Evolutionary conservation across 768 basidiomycete genomes (phyloP).

Genomic region (Mycena galopus): DNA sequence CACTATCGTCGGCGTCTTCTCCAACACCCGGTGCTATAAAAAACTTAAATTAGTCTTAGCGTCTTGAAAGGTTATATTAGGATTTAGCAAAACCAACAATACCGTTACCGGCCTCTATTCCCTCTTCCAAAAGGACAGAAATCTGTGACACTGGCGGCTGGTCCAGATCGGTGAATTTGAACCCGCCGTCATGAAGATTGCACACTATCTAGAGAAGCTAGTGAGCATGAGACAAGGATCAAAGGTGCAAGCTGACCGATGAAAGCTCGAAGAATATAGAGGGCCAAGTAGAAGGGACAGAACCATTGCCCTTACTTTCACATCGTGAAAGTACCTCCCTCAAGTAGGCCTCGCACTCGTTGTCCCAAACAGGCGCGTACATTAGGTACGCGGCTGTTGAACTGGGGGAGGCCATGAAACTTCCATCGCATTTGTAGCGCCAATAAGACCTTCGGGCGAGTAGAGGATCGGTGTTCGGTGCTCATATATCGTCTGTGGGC

Average conservation of each 20-base stretch:
- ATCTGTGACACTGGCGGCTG: not conserved
- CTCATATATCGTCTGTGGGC: not conserved
- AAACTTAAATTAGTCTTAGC: not conserved
- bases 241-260: not conserved
- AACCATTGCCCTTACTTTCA: not conserved
- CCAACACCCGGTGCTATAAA: not conserved
- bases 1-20: not conserved
- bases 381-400: not conserved
- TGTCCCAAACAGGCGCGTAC: constrained; percentile 1
- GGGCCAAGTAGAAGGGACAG: not conserved
- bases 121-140: not conserved
- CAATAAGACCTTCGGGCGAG: not conserved
- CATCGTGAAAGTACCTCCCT: not conserved
- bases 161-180: not conserved
- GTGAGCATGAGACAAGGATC: not conserved
- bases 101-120: not conserved
- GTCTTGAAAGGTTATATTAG: not conserved
- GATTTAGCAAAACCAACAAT: not conserved
- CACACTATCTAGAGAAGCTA: not conserved
- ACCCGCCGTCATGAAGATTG: not conserved
- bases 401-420: not conserved
- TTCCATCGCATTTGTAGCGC: not conserved
- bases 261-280: not conserved
- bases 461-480: not conserved
- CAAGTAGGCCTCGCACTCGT: not conserved